Evolutionary conservation across 1,139 yeast genomes (phyloP).

Genomic region (Yamadazyma epiphylla): DNA sequence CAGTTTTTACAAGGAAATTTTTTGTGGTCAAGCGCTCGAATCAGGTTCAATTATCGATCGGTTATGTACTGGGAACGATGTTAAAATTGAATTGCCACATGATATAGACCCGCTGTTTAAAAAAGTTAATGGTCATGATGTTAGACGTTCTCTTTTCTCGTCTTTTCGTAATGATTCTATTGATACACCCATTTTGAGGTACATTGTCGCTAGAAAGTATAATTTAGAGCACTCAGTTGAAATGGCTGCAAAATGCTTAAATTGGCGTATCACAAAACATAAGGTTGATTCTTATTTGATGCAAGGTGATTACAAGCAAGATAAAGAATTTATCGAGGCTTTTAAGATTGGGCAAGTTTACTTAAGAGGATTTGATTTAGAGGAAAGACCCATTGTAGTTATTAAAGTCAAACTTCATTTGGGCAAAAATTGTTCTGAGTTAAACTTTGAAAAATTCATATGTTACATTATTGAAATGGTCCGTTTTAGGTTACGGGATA

Average conservation of each 20-base stretch:
- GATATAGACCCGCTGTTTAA: too few species aligned
- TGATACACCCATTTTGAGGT: slow-evolving; percentile 65
- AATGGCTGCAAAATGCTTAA: slow-evolving; percentile 65
- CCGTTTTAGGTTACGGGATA: slow-evolving; percentile 48
- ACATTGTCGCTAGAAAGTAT: slow-evolving; percentile 73
- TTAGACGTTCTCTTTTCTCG: too few species aligned
- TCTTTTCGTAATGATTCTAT: slow-evolving; percentile 64
- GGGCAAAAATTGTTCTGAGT: slow-evolving; percentile 64
- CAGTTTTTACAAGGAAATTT: too few species aligned
- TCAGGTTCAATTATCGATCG: too few species aligned
- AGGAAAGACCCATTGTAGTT: slow-evolving; percentile 65
- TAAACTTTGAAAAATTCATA: slow-evolving; percentile 65
- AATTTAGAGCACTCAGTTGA: slow-evolving; percentile 55
- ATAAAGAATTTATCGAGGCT: slow-evolving; percentile 46
- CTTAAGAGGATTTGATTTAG: slow-evolving; percentile 60
- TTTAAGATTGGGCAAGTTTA: slow-evolving; percentile 58
- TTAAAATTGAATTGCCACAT: too few species aligned
- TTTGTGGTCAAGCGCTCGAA: too few species aligned
- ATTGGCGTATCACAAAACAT: slow-evolving; percentile 62
- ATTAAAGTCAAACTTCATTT: slow-evolving; percentile 73
- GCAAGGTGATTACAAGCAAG: slow-evolving; percentile 53
- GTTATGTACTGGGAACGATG: too few species aligned
- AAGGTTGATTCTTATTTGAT: slow-evolving; percentile 55
- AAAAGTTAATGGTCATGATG: too few species aligned
- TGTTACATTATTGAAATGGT: slow-evolving; percentile 66